These are phyloP conservation scores for Forsythia viridissima DNA, from an alignment of 257 asterid genomes.

Conservation along the genomic window DNA sequence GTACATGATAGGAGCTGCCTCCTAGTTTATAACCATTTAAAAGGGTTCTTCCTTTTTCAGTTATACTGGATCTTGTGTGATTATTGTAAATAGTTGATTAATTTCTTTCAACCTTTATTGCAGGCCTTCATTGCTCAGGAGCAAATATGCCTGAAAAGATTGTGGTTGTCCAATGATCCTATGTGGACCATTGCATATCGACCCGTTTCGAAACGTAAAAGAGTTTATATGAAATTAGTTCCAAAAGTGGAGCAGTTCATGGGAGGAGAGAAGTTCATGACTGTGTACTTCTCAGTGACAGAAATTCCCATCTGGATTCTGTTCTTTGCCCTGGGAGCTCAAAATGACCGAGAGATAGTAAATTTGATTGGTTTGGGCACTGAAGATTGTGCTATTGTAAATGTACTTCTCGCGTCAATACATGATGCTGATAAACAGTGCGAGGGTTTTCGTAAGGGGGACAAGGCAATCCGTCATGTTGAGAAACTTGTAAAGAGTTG, in stretches of 20 bases:
- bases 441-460: constrained; percentile 62
- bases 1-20: constrained; percentile 3
- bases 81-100: neutral
- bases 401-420: constrained; percentile 64
- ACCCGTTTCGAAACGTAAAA: constrained; percentile 44
- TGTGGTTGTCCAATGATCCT: constrained; percentile 69
- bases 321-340: constrained; percentile 80
- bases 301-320: constrained; percentile 86
- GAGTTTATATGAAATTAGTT: constrained; percentile 65
- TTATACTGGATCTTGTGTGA: neutral
- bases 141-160: constrained; percentile 72
- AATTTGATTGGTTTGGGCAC: constrained; percentile 56
- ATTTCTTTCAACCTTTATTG: constrained; percentile 31
- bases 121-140: constrained; percentile 97
- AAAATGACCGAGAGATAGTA: constrained; percentile 69
- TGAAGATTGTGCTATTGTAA: constrained; percentile 45
- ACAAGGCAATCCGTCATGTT: constrained; percentile 43
- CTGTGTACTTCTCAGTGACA: constrained; percentile 54
- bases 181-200: constrained; percentile 72
- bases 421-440: constrained; percentile 63
- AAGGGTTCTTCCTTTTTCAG: constrained; percentile 3
- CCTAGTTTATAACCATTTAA: neutral
- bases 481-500: constrained; percentile 46
- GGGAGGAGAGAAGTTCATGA: constrained; percentile 62
- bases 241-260: constrained; percentile 53